These are phyloP conservation scores for Pachyrhizus erosus DNA, from an alignment of 306 rosid genomes.

Conservation along the genomic window DNA sequence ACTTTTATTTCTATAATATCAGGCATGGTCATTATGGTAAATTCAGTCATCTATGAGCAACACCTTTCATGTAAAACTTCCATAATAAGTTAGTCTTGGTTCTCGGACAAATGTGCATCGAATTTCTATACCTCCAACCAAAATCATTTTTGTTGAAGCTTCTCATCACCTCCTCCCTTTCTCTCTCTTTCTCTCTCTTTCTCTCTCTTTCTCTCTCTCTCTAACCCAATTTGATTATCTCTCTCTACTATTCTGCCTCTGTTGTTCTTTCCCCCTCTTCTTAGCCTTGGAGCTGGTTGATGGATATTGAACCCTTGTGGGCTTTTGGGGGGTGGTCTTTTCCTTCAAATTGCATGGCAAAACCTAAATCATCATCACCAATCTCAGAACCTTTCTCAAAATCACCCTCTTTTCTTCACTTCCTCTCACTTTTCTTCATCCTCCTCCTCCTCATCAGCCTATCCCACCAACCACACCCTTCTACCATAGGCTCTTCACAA, in stretches of 20 bases:
- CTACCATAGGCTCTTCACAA: constrained; percentile 53
- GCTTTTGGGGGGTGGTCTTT: constrained; percentile 96
- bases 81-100: constrained; percentile 57
- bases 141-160: constrained; percentile 81
- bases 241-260: constrained; percentile 25
- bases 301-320: constrained; percentile 99
- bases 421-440: constrained; percentile 64
- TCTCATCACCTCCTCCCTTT: constrained; percentile 49
- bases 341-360: constrained; percentile 94
- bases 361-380: constrained; percentile 57
- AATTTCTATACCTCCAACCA: constrained; percentile 73
- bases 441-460: constrained; percentile 64
- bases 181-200: constrained; percentile 17
- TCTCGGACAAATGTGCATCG: constrained; percentile 61
- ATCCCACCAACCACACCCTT: constrained; percentile 54
- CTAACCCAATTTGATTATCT: constrained; percentile 7
- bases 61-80: constrained; percentile 62
- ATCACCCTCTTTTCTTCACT: constrained; percentile 52
- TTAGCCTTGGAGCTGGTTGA: constrained; percentile 84
- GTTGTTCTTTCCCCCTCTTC: constrained; percentile 34
- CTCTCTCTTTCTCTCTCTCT: constrained; percentile 28
- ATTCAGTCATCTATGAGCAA: constrained; percentile 36
- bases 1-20: neutral
- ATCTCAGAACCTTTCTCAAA: constrained; percentile 56
- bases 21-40: constrained; percentile 58